Evolutionary conservation across 805 yeast species (phyloP), one percentile per base, ranked within the genome.

Genomic region (Yarrowia sp.): DNA sequence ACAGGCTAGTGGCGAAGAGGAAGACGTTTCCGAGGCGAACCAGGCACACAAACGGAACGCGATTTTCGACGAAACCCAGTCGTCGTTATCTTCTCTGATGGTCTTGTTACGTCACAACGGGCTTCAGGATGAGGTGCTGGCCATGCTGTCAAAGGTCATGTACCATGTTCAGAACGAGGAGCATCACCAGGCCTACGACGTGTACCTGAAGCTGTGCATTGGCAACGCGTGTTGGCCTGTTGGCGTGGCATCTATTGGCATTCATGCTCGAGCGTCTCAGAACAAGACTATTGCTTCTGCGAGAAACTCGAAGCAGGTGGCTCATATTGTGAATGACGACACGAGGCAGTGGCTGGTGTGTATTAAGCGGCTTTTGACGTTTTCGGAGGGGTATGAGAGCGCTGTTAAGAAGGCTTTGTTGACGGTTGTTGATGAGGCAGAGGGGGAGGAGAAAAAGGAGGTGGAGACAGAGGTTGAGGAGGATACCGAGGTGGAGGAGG

Each of bases 161-260:
- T 79, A 81, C 67, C 80, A 86, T 69, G 64, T 89, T n/a, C 96
- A 90, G 73, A 71, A 75, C 11, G 70, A 73, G 16, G 81, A 85
- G 36, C 85, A 74, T 68, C 71, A 73, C 38, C 76, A 76, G 59
- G 90, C 93, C 4, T 83, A 83, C 66, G 90, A 89, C 70, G 79
- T 85, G 26, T 91, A 91, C 70, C 77, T 90, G 79, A 82, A 87
- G 67, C 76, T 91, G 65, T 87, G 93, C 71, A 87, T 91, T 17
- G 97, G 97, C 1, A 89, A 90, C 69, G 90, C 88, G 2, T 92
- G 95, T 4, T 91, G 96, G 96, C 97, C 97, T 2, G 88, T 90
- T 68, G 97, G 97, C 28, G 89, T 91, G 14, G 78, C 85, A 8
- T 83, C 83, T 65, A 88, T 91, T 16, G 91, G 95, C 56, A 89